A percentile compares a stretch with the other conserved stretches of the same genome.
phyloP scores from a whole-genome alignment of 148 eudicot species.

The Amaranthus palmeri region DNA sequence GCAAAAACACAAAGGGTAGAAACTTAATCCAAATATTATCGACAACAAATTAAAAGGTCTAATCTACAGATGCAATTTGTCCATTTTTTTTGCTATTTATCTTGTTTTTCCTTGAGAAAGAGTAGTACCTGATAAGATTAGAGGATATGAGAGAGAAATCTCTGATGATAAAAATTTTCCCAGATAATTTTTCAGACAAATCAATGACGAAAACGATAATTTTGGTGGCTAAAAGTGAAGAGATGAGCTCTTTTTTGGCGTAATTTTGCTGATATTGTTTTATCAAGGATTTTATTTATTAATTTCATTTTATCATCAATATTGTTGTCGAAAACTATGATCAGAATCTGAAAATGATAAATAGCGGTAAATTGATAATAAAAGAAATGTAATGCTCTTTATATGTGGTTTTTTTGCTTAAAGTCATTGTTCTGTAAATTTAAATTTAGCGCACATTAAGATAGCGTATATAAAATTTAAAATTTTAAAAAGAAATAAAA shows the following conservation, averaged over 20 bases:
- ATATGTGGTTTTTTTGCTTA: too few species aligned
- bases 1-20: constrained; percentile 12
- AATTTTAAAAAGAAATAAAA: too few species aligned
- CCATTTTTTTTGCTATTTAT: not conserved
- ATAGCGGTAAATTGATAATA: too few species aligned
- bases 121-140: constrained; percentile 16
- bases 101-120: not conserved
- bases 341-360: too few species aligned
- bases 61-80: not conserved
- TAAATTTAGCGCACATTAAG: too few species aligned
- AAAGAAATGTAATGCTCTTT: too few species aligned
- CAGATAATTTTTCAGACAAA: constrained; percentile 21
- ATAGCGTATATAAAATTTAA: too few species aligned
- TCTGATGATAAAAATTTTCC: constrained; percentile 19
- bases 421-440: too few species aligned
- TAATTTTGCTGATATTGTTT: constrained; percentile 2
- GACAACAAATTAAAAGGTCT: constrained; percentile 1
- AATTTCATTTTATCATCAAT: not conserved
- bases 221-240: constrained; percentile 27
- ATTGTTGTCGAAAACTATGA: too few species aligned
- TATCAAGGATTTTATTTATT: not conserved
- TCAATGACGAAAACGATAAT: constrained; percentile 16
- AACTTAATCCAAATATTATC: not conserved
- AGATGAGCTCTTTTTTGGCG: constrained; percentile 13
- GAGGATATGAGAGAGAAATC: constrained; percentile 15